phyloP scores from a whole-genome alignment of 2,329 filamentous ascomycete species.

The Byssoonygena ceratinophila region DNA sequence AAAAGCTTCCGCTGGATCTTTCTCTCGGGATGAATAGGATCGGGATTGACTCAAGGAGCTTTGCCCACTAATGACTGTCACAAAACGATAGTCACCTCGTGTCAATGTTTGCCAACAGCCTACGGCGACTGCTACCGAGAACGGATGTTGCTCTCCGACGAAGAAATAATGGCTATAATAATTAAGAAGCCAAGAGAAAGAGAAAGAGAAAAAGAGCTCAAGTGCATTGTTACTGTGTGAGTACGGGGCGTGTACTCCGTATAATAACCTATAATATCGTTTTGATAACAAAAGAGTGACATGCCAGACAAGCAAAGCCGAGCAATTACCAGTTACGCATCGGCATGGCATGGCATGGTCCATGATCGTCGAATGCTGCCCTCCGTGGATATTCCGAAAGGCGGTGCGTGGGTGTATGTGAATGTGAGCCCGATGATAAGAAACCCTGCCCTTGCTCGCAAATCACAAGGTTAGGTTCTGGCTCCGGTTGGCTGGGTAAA shows the following conservation, averaged over 20 bases:
- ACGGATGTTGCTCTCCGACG: not conserved
- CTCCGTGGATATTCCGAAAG: not conserved
- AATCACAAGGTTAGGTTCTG: not conserved
- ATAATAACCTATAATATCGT: not conserved
- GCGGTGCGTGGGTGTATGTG: not conserved
- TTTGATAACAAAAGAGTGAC: not conserved
- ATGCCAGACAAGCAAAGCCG: no score
- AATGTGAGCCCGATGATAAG: not conserved
- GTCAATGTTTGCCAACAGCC: not conserved
- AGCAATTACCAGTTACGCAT: no score
- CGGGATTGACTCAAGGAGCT: constrained; percentile 2
- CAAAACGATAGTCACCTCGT: constrained; percentile 9
- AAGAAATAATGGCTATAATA: not conserved
- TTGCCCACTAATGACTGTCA: constrained; percentile 2
- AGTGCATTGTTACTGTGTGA: no score
- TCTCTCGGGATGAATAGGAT: not conserved
- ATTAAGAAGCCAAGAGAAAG: not conserved
- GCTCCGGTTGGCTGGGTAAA: not conserved
- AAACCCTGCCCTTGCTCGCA: not conserved
- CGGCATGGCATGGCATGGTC: no score
- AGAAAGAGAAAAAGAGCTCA: not conserved
- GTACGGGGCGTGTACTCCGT: no score
- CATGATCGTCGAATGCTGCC: constrained; percentile 8
- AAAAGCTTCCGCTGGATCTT: not conserved
- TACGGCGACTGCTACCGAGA: not conserved